Evolutionary conservation across 768 basidiomycete genomes (phyloP), one percentile per base, ranked within the genome.

Genomic region (Gelatoporia subvermispora): DNA sequence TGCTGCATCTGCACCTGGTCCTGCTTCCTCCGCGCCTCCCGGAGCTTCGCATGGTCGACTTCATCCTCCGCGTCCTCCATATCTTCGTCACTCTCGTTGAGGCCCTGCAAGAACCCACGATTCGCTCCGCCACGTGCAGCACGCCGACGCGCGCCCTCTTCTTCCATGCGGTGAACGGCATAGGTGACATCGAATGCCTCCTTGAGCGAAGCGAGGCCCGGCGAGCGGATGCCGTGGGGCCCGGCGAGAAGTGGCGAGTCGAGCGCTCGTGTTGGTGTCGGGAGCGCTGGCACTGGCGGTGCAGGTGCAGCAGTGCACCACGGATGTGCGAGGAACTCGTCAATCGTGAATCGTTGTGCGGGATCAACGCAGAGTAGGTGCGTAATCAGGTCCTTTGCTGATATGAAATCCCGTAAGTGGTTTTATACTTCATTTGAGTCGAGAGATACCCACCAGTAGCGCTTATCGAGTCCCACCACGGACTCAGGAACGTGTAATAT

Each of bases 131-230:
- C 85, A 47, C 88, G 84, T 68, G 87, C 88, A 40, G 87, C 91
- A 21, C 88, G 78, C 43, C 91, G 74, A 47, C 90, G 78, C 0
- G 88, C 89, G 13, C 93, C 95, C 68, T 99, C 96, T 67, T 99
- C 96, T 65, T 97, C 95, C 95, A 98, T 98, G 16, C 95, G 84
- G 67, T 99, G 96, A 0, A 99, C 96, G 3, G 96, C 95, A 66
- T 97, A 97, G 1, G 96, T 95, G 61, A 99, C 86, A 65, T 99
- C 96, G 68, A 99, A 98, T 3, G 96, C 94, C 64, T 98, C 96
- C 62, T 96, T 98, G 65, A 99, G 82, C 0, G 88, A 84, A 0
- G 92, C 87, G 22, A 98, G 63, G 20, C 96, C 94, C 2, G 96
- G 96, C 43, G 95, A 97, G 17, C 81, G 76, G 11, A 85, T 84